Base-by-base conservation (phyloP, 129 eudicot species). In the Glebionis coronaria region DNA sequence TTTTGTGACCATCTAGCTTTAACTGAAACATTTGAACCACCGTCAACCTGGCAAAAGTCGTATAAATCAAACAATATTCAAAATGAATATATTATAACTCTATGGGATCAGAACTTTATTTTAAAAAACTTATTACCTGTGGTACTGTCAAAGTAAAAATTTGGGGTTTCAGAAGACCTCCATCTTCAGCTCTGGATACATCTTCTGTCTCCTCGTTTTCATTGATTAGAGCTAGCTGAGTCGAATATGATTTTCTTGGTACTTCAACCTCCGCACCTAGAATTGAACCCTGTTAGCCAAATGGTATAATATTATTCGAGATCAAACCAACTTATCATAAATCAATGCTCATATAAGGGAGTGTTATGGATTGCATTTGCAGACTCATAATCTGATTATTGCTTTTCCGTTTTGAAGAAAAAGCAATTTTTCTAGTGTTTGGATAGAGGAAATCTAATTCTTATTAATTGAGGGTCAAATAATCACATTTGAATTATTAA, bases 281-380 rank as follows among this genome's bases (percentile, higher is more conserved):
- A 86, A 86, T 82, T 80, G 92, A 82, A 86, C 92, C 92, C 92
- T 86, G 88, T 86, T 86, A 86, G 92, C 83, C 82, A 79, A 76
- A 79, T 79, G 67, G 66, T 79, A 60, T 73, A 51, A 12, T 73
- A 79, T 73, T 80, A 78, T 77, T 79, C 49, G 57, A 73, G 78
- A 73, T 71, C 61, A 44, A 44, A 68, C 3, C 19, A 52, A 53
- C 51, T 52, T 67, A 1, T 0, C 19, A 12, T 18, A 63, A 20
- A 44, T 35, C 6, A 35, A 35, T 8, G 9, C 42, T 35, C n/a
- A n/a, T 9, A 35, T 6, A 35, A 35, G 42, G 42, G 42, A 35
- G 42, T 35, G 42, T 35, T 8, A 6, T 9, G 42, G 42, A 35
- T 35, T 35, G 42, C 42, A 35, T 35, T 35, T 35, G 42, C 42